A percentile compares a stretch with the other conserved stretches of the same genome.
Evolutionary conservation across 495 filamentous ascomycete genomes (phyloP).

Genomic region (Cetradonia linearis): DNA sequence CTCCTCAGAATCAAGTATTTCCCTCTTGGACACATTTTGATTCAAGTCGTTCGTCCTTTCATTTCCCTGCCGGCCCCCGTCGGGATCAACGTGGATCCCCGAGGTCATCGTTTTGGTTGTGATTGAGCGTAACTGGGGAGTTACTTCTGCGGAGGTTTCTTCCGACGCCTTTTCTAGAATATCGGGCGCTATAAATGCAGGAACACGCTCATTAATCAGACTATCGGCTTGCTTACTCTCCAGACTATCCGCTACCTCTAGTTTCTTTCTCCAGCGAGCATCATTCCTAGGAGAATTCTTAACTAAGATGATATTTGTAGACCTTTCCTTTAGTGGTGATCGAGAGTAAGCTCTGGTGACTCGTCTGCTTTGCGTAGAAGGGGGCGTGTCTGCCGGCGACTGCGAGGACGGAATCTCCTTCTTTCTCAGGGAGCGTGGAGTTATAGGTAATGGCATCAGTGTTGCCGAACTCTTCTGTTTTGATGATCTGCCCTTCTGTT

Average conservation of each 20-base stretch:
- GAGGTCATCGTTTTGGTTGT: no score
- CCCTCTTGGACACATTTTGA: background rate
- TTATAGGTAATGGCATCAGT: slow-evolving; percentile 16
- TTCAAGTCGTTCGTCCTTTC: background rate
- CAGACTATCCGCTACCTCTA: slow-evolving; percentile 22
- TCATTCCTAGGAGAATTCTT: slow-evolving; percentile 5
- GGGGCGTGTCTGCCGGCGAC: slow-evolving; percentile 29
- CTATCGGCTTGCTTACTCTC: slow-evolving; percentile 20
- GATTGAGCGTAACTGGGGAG: background rate
- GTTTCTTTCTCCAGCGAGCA: background rate
- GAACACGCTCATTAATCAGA: background rate
- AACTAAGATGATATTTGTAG: slow-evolving; percentile 18
- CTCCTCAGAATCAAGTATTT: slow-evolving; percentile 20
- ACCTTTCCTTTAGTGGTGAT: slow-evolving; percentile 28
- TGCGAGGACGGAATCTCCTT: slow-evolving; percentile 33
- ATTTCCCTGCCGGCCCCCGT: background rate
- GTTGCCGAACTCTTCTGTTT: background rate
- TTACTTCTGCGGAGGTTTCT: background rate
- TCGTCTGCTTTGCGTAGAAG: slow-evolving; percentile 24
- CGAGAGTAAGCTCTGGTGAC: slow-evolving; percentile 6
- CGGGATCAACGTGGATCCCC: no score
- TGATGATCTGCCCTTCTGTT: background rate
- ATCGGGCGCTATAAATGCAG: background rate
- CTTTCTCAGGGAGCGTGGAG: slow-evolving; percentile 21
- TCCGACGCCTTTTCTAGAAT: background rate